Percentiles rank a stretch among this genome's conserved stretches.
phyloP scores from a whole-genome alignment of 2,329 filamentous ascomycete species.

The Epichloe scottii region DNA sequence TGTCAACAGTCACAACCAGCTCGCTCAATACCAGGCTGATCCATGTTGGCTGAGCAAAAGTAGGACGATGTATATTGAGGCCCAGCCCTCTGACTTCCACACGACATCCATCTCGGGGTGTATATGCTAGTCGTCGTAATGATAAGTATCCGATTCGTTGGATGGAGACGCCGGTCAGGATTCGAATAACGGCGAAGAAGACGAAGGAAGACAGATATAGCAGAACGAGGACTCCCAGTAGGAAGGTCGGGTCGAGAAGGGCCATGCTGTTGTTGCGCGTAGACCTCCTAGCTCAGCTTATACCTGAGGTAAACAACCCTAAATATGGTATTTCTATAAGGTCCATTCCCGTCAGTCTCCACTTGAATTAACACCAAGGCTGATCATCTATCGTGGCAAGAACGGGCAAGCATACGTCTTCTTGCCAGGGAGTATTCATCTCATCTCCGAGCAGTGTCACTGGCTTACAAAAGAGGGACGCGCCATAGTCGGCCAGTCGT shows the following conservation, averaged over 20 bases:
- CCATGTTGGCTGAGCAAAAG: slow-evolving; percentile 96
- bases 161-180: slow-evolving; percentile 87
- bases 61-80: slow-evolving; percentile 79
- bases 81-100: slow-evolving; percentile 85
- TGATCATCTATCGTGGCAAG: no score
- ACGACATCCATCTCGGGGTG: slow-evolving; percentile 74
- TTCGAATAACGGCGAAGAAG: slow-evolving; percentile 81
- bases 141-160: slow-evolving; percentile 91
- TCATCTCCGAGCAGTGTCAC: slow-evolving; percentile 1
- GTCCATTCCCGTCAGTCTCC: neutral
- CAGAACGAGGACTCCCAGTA: slow-evolving; percentile 75
- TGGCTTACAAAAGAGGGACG: slow-evolving; percentile 1
- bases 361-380: neutral
- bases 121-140: slow-evolving; percentile 79
- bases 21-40: slow-evolving; percentile 81
- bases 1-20: slow-evolving; percentile 70
- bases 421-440: neutral
- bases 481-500: slow-evolving; percentile 2
- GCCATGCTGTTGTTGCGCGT: slow-evolving; percentile 35
- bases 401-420: slow-evolving; percentile 1
- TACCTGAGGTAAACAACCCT: neutral
- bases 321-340: neutral
- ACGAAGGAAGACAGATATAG: slow-evolving; percentile 87
- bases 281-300: neutral
- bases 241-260: slow-evolving; percentile 62